Evolutionary conservation across 352 stramenopile species (phyloP).

Genomic region (Phytophthora multivora): DNA sequence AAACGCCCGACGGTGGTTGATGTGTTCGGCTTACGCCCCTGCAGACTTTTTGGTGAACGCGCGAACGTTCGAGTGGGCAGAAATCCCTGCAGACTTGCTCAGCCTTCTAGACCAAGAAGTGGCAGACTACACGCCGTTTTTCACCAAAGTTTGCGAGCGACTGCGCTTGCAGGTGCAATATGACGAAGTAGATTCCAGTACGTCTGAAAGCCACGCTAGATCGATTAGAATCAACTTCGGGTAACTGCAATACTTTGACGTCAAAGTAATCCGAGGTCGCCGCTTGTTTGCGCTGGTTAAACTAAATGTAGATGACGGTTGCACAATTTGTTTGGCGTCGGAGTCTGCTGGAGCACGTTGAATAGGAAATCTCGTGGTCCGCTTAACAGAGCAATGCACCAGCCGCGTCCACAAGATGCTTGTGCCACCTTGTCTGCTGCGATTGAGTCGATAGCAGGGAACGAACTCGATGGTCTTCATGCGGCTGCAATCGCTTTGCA

Average conservation of each 20-base stretch:
- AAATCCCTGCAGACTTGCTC: slow-evolving; percentile 21
- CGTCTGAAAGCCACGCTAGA: neutral
- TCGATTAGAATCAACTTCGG: slow-evolving; percentile 10
- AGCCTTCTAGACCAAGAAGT: neutral
- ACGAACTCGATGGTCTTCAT: slow-evolving; percentile 23
- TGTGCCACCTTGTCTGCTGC: slow-evolving; percentile 13
- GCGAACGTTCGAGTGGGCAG: slow-evolving; percentile 7
- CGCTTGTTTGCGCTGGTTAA: slow-evolving; percentile 3
- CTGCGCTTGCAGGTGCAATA: slow-evolving; percentile 11
- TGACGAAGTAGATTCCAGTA: neutral
- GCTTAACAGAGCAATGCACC: slow-evolving; percentile 6
- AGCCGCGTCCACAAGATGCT: neutral
- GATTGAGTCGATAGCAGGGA: slow-evolving; percentile 23
- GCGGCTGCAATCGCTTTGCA: slow-evolving; percentile 23
- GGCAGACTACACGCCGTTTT: slow-evolving; percentile 1
- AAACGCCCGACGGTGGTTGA: slow-evolving; percentile 2
- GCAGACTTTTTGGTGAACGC: slow-evolving; percentile 17
- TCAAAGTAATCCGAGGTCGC: slow-evolving; percentile 16
- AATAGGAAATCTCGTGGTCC: neutral
- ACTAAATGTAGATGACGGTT: slow-evolving; percentile 31
- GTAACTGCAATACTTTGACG: neutral
- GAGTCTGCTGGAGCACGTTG: too few relatives aligned
- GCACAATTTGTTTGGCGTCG: slow-evolving; percentile 1
- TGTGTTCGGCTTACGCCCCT: slow-evolving; percentile 38
- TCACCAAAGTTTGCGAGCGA: slow-evolving; percentile 19